These are phyloP conservation scores for Favolaschia claudopus DNA, from an alignment of 768 basidiomycete genomes.

Conservation along the genomic window DNA sequence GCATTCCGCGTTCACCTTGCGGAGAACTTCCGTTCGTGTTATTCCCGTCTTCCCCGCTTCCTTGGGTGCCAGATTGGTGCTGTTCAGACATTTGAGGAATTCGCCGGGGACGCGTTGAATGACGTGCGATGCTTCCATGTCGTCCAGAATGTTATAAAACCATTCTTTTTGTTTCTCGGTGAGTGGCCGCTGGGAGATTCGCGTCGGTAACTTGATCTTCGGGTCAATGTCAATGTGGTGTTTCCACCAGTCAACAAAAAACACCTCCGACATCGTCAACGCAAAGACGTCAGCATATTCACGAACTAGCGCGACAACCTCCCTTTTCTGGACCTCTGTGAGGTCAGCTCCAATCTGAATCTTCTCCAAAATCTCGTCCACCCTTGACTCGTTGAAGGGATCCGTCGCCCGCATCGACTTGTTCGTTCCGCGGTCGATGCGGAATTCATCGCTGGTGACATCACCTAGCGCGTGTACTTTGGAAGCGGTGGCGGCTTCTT, in stretches of 20 bases:
- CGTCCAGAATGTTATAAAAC: constrained; percentile 1
- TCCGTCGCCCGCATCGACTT: constrained; percentile 1
- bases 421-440: neutral
- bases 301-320: neutral
- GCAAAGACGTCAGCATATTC: constrained; percentile 28
- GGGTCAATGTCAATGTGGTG: constrained; percentile 12
- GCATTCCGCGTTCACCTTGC: no score
- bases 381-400: constrained; percentile 26
- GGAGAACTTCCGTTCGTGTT: neutral
- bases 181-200: constrained; percentile 8
- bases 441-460: neutral
- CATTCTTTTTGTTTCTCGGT: constrained; percentile 8
- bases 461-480: neutral
- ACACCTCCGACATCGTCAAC: constrained; percentile 10
- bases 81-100: constrained; percentile 1
- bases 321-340: neutral
- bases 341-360: constrained; percentile 32
- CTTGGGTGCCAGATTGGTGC: constrained; percentile 6
- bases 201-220: neutral
- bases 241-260: no score
- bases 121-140: constrained; percentile 4
- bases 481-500: no score
- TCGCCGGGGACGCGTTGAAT: constrained; percentile 7
- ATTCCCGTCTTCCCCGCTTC: constrained; percentile 9
- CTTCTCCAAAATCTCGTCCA: constrained; percentile 19